phyloP scores from a whole-genome alignment of 305 asterid species.

The Salvia sclarea region DNA sequence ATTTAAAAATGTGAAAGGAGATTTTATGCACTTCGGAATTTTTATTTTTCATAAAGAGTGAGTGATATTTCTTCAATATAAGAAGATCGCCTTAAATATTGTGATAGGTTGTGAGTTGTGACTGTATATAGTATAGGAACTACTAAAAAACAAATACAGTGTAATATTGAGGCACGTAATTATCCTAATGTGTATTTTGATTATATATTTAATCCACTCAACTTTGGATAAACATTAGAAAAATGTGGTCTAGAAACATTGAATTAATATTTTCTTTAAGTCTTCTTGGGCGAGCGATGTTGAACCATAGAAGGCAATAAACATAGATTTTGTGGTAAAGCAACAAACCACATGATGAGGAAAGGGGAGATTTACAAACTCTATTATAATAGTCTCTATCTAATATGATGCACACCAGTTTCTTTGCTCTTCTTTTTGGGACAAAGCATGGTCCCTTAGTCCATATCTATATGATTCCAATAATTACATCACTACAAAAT shows the following conservation, averaged over 20 bases:
- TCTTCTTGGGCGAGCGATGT: neutral
- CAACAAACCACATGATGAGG: slow-evolving; percentile 29
- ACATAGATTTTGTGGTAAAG: slow-evolving; percentile 17
- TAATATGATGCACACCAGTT: slow-evolving; percentile 21
- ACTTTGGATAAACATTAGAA: slow-evolving; percentile 4
- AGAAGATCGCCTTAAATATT: too few species aligned
- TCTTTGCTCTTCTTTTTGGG: slow-evolving; percentile 33
- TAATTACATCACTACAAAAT: slow-evolving; percentile 7
- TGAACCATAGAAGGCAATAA: neutral
- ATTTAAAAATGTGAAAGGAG: neutral
- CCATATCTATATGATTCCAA: slow-evolving; percentile 18
- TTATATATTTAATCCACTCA: neutral
- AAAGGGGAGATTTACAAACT: neutral
- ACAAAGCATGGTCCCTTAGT: slow-evolving; percentile 31
- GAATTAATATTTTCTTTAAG: slow-evolving; percentile 4
- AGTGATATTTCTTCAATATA: too few species aligned
- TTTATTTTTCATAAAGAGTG: too few species aligned
- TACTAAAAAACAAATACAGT: too few species aligned
- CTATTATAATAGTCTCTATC: slow-evolving; percentile 19
- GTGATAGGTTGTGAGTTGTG: too few species aligned
- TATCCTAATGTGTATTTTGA: neutral
- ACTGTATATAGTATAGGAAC: too few species aligned
- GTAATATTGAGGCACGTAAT: neutral
- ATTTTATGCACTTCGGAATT: too few species aligned
- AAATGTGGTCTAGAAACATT: slow-evolving; percentile 4